These are phyloP conservation scores for Phoma sp. DNA, from an alignment of 2,329 filamentous ascomycete species.

Conservation along the genomic window DNA sequence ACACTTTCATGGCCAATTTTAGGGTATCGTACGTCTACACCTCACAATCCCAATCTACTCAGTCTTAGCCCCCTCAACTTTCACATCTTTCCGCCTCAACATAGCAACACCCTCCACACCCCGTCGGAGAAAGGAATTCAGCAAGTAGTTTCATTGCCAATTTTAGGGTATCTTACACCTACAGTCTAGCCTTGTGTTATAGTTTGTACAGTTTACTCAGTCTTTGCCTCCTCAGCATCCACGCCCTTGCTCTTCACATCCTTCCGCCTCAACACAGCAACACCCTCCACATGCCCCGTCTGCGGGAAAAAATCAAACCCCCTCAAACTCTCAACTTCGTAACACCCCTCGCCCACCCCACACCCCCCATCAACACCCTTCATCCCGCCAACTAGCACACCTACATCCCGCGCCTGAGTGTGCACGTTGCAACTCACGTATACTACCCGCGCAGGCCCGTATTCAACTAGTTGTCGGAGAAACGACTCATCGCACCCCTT, in stretches of 20 bases:
- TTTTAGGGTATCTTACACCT: too few relatives aligned
- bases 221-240: too few relatives aligned
- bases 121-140: too few relatives aligned
- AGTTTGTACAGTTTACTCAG: too few relatives aligned
- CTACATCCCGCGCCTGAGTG: conserved; percentile 93
- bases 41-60: too few relatives aligned
- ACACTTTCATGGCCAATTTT: too few relatives aligned
- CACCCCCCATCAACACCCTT: conserved; percentile 48
- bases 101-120: conserved; percentile 71
- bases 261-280: conserved; percentile 64
- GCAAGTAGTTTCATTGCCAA: too few relatives aligned
- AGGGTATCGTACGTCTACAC: too few relatives aligned
- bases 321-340: conserved; percentile 87
- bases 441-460: conserved; percentile 79
- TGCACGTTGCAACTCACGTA: conserved; percentile 99
- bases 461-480: conserved; percentile 78
- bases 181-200: too few relatives aligned
- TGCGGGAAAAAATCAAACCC: conserved; percentile 99
- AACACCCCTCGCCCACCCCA: conserved; percentile 57
- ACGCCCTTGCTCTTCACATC: too few relatives aligned
- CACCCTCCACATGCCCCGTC: conserved; percentile 71
- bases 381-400: conserved; percentile 79
- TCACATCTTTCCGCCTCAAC: conserved; percentile 53
- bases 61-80: too few relatives aligned
- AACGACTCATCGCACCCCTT: conserved; percentile 93